Conservation (phyloP, 2,329 filamentous ascomycete genomes). For the Xylaria sp. region DNA sequence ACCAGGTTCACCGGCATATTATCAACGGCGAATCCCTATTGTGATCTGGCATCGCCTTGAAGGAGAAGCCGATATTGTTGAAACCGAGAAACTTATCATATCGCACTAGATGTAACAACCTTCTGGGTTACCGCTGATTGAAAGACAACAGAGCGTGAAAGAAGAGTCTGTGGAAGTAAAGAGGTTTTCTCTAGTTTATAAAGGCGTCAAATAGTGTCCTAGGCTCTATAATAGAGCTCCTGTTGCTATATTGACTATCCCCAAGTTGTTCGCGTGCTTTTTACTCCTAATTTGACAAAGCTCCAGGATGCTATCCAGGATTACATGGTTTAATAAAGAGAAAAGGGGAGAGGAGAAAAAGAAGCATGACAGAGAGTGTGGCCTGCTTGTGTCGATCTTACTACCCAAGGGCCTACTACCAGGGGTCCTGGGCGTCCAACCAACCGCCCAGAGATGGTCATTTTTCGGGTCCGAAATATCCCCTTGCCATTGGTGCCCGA, state of each 20-base stretch:
- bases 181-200: background rate
- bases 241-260: background rate
- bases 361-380: conserved; percentile 4
- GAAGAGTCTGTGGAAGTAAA: background rate
- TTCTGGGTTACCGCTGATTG: background rate
- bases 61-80: conserved; percentile 7
- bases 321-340: background rate
- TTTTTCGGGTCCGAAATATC: conserved; percentile 23
- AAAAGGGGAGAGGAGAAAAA: background rate
- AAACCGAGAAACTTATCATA: conserved; percentile 4
- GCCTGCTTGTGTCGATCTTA: conserved; percentile 32
- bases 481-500: conserved; percentile 4
- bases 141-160: background rate
- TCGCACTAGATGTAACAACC: background rate
- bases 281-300: conserved; percentile 14
- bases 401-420: conserved; percentile 13
- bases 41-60: background rate
- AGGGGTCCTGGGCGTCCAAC: conserved; percentile 4
- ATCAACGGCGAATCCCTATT: conserved; percentile 8
- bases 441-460: conserved; percentile 14
- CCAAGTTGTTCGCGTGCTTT: conserved; percentile 4
- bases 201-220: background rate
- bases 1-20: conserved; percentile 16
- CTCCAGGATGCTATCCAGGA: background rate
- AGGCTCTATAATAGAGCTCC: background rate